Evolutionary conservation across 768 basidiomycete species (phyloP).

Genomic region (Artomyces pyxidatus): DNA sequence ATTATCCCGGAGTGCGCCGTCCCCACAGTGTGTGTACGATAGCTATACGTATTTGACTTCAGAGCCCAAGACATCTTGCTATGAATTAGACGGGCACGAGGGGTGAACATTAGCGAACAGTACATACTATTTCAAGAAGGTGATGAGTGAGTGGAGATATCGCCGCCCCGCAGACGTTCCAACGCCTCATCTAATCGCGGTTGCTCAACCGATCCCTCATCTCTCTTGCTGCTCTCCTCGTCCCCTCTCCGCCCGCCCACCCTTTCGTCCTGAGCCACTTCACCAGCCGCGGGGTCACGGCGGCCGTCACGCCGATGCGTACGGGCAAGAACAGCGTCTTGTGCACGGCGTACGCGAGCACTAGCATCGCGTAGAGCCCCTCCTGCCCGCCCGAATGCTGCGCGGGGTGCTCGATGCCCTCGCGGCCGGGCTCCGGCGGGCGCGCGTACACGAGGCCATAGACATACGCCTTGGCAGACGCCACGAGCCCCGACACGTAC

Average conservation of each 20-base stretch:
- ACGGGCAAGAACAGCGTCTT: slow-evolving; percentile 90
- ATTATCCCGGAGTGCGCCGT: not conserved
- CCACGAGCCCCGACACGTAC: slow-evolving; percentile 65
- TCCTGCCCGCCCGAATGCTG: slow-evolving; percentile 32
- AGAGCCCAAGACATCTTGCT: too few species aligned
- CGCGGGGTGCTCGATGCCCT: slow-evolving; percentile 45
- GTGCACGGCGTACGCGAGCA: slow-evolving; percentile 92
- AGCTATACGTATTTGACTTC: not conserved
- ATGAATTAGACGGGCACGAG: too few species aligned
- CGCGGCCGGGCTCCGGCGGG: slow-evolving; percentile 58
- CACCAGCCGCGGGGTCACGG: slow-evolving; percentile 79
- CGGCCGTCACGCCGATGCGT: slow-evolving; percentile 82
- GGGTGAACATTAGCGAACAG: too few species aligned
- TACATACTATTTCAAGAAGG: too few species aligned
- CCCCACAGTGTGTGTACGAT: not conserved
- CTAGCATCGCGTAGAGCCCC: slow-evolving; percentile 85
- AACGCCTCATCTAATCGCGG: slow-evolving; percentile 12
- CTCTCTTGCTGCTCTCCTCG: slow-evolving; percentile 49
- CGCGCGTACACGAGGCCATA: slow-evolving; percentile 37
- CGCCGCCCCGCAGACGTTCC: not conserved
- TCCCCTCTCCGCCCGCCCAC: slow-evolving; percentile 73
- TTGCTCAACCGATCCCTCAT: slow-evolving; percentile 30
- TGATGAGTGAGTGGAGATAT: not conserved
- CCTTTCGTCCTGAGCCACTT: slow-evolving; percentile 73
- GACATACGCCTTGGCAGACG: slow-evolving; percentile 45